Base-by-base conservation (phyloP, 1,284 basidiomycete genomes). In the Fomitiporia mediterranea region DNA sequence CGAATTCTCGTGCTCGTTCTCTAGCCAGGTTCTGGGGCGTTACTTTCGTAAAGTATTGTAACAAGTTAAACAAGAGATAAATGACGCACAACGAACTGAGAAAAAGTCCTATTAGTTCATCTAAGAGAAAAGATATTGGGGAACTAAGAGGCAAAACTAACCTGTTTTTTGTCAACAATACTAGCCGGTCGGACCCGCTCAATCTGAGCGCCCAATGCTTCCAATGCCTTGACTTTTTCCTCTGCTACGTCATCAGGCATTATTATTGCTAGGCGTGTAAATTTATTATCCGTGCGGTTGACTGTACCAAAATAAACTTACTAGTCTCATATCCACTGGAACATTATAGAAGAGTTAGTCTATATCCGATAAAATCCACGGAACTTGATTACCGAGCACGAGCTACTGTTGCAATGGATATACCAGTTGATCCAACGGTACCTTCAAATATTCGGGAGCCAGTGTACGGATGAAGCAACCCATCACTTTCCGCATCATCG, bases 401-500 rank as follows among this genome's bases (percentile, higher is more conserved):
- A 3, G 94, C 89, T 43, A 97, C 88, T 1, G 91, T 97, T 0
- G 97, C 95, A 47, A 99, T 86, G 0, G 94, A 97, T 54, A 99
- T 99, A 0, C 96, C 97, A 0, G 97, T 99, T 2, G 92, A 96
- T 0, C 97, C 96, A 1, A 97, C 93, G 0, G 96, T 99, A 0
- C 97, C 97, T 70, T 99, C 97, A 60, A 98, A 99, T 47, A 99
- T 94, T 13, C 94, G 86, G 0, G 91, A 97, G 1, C 91, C 89
- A 0, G 93, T 94, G 62, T 95, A 71, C 0, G 96, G 97, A 61
- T 86, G 80, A 1, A 99, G 73, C 4, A 94, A 73, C 0, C 94
- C 94, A 61, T 82, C 77, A 13, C 80, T 79, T 69, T 99, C 97
- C 0, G 97, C 97, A 66, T 98, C 91, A 60, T 93, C 81, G 61